phyloP scores from a whole-genome alignment of 208 protist genomes.

The Trypanosomatidae sp. region DNA sequence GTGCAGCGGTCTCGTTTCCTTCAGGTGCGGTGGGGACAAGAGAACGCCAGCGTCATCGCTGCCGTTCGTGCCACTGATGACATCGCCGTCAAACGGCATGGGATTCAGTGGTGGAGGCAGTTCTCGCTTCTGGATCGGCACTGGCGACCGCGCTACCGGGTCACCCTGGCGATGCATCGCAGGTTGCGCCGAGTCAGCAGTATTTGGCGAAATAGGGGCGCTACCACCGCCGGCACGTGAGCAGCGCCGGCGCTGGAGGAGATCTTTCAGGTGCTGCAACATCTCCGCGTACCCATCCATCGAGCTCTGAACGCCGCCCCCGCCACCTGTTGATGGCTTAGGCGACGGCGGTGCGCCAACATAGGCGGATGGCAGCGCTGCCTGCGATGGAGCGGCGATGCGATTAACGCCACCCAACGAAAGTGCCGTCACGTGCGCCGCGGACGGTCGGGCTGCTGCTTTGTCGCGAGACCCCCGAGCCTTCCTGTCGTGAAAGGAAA shows the following conservation, averaged over 20 bases:
- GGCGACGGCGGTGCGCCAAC: slow-evolving; percentile 14
- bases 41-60: not conserved
- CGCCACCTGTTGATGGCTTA: slow-evolving; percentile 9
- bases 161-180: not conserved
- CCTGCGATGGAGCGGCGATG: slow-evolving; percentile 2
- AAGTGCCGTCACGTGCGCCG: slow-evolving; percentile 26
- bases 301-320: slow-evolving; percentile 21
- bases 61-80: not conserved
- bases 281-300: slow-evolving; percentile 79
- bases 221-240: slow-evolving; percentile 19
- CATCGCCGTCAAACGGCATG: not conserved
- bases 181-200: not conserved
- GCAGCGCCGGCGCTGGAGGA: slow-evolving; percentile 58
- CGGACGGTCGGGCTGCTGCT: not conserved
- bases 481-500: slow-evolving; percentile 3
- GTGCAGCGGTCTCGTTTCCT: slow-evolving; percentile 31
- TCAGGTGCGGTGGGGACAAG: slow-evolving; percentile 27
- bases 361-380: not conserved
- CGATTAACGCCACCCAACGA: slow-evolving; percentile 28
- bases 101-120: slow-evolving; percentile 21
- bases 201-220: slow-evolving; percentile 14
- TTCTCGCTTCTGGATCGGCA: not conserved
- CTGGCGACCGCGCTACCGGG: slow-evolving; percentile 4
- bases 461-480: not conserved
- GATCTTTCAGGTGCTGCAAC: slow-evolving; percentile 78